phyloP scores from a whole-genome alignment of 768 basidiomycete species.

The Psilocybe sp. region DNA sequence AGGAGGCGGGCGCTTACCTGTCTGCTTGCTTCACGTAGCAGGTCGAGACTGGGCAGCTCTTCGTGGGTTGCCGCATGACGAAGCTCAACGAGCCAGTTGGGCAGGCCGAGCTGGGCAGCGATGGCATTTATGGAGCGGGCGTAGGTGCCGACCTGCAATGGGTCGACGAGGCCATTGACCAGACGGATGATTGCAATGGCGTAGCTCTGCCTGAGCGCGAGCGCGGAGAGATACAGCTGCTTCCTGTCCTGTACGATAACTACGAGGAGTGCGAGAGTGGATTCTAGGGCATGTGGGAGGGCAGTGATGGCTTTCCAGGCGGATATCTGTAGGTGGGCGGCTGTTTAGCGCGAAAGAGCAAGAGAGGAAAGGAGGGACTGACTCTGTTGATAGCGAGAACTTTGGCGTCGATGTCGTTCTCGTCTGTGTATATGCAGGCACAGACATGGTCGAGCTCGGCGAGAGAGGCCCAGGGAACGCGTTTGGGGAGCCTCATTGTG shows the following conservation, averaged over 20 bases:
- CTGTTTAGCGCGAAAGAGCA: not conserved
- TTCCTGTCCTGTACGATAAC: conserved; percentile 55
- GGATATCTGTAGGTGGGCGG: conserved; percentile 49
- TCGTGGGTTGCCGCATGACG: conserved; percentile 97
- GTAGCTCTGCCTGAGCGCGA: conserved; percentile 73
- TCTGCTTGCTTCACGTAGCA: conserved; percentile 72
- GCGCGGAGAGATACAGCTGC: conserved; percentile 25
- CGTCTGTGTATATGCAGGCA: conserved; percentile 69
- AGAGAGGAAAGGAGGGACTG: conserved; percentile 19
- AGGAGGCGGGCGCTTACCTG: conserved; percentile 45
- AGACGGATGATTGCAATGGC: conserved; percentile 81
- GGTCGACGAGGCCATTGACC: conserved; percentile 94
- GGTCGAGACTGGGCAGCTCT: conserved; percentile 80
- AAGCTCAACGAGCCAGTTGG: conserved; percentile 86
- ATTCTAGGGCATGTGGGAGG: conserved; percentile 82
- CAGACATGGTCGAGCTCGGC: conserved; percentile 14
- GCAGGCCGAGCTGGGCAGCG: conserved; percentile 81
- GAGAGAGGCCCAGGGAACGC: conserved; percentile 13
- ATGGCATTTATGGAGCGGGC: conserved; percentile 90
- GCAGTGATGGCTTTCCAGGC: conserved; percentile 75
- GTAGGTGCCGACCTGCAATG: conserved; percentile 84
- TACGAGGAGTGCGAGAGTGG: conserved; percentile 59
- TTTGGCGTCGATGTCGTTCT: conserved; percentile 46
- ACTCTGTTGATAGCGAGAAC: conserved; percentile 51
- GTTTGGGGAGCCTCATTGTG: conserved; percentile 15